phyloP scores from a whole-genome alignment of 305 asterid genomes.

The Fraxinus sp. region DNA sequence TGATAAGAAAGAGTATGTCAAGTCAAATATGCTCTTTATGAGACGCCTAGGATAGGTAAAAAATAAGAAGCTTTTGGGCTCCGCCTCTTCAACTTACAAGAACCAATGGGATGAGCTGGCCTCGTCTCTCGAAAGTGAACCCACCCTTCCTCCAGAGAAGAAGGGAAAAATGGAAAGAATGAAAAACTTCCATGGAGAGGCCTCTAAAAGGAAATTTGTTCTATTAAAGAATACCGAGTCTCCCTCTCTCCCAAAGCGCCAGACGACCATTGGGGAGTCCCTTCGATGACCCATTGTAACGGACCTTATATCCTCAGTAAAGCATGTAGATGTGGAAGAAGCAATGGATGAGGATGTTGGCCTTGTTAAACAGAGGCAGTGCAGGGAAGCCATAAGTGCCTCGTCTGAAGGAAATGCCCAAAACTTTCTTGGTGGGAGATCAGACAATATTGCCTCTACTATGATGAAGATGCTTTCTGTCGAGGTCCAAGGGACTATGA shows the following conservation, averaged over 20 bases:
- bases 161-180: neutral
- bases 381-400: neutral
- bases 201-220: neutral
- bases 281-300: neutral
- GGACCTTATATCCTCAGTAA: neutral
- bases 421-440: neutral
- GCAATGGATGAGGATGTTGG: neutral
- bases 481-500: neutral
- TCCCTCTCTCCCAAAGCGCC: neutral
- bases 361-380: neutral
- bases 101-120: too few relatives aligned
- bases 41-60: too few relatives aligned
- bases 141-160: neutral
- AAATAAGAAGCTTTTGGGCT: too few relatives aligned
- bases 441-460: neutral
- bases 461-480: neutral
- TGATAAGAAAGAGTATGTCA: too few relatives aligned
- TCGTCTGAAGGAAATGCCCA: neutral
- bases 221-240: neutral
- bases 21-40: too few relatives aligned
- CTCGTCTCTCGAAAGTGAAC: neutral
- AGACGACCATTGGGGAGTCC: neutral
- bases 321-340: neutral
- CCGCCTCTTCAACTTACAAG: too few relatives aligned
- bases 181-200: neutral